phyloP scores from a whole-genome alignment of 2,329 filamentous ascomycete genomes.

The Coleophoma eucalyptorum region DNA sequence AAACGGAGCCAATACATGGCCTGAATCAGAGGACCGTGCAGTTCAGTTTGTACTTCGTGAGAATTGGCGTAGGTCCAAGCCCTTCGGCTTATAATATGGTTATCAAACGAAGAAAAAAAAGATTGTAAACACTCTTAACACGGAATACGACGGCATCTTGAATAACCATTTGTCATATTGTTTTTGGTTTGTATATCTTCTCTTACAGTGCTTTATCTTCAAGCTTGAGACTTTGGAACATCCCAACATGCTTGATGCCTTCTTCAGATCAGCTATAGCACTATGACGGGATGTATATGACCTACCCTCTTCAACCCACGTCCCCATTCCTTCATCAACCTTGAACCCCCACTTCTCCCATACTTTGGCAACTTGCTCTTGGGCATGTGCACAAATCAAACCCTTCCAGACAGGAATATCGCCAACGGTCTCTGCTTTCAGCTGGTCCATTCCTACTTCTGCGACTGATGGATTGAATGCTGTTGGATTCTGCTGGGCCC shows the following conservation, averaged over 20 bases:
- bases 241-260: slow-evolving; percentile 34
- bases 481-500: slow-evolving; percentile 58
- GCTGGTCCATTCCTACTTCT: slow-evolving; percentile 38
- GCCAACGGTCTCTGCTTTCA: slow-evolving; percentile 33
- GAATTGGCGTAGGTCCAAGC: too few relatives aligned
- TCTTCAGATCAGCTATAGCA: slow-evolving; percentile 68
- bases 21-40: too few relatives aligned
- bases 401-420: slow-evolving; percentile 67
- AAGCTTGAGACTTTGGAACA: not conserved
- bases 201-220: too few relatives aligned
- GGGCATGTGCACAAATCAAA: slow-evolving; percentile 75
- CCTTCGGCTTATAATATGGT: too few relatives aligned
- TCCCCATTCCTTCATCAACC: slow-evolving; percentile 68
- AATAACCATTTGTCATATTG: too few relatives aligned
- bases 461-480: slow-evolving; percentile 43
- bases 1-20: too few relatives aligned
- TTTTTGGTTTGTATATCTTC: not conserved
- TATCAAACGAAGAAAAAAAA: too few relatives aligned
- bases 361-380: slow-evolving; percentile 57
- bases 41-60: too few relatives aligned
- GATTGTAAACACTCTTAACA: too few relatives aligned
- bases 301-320: slow-evolving; percentile 74
- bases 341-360: slow-evolving; percentile 74
- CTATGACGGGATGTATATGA: too few relatives aligned
- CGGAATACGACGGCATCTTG: too few relatives aligned